Base-by-base conservation (phyloP, 108 stramenopile genomes). In the Cyclotella kingstonii region DNA sequence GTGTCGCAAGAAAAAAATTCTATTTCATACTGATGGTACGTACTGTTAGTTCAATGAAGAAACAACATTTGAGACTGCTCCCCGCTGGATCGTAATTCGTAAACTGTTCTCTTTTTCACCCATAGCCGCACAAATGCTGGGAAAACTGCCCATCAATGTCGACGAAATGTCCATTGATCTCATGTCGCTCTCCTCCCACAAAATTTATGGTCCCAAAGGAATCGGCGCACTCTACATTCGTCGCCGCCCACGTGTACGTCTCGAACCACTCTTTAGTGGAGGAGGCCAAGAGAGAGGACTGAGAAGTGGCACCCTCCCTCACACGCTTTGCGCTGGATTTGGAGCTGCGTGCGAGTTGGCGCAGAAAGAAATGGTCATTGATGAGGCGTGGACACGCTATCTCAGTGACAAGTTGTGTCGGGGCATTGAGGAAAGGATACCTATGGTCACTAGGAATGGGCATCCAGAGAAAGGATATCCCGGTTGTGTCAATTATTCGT, bases 141-240 rank as follows among this genome's bases (percentile, higher is more conserved):
- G 95, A 46, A 98, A 99, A 80, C 68, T 99, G 80, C 96, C 95
- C 33, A 86, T 99, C 60, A 86, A 98, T 64, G 97, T 98, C 8
- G 66, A 98, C 63, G 94, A 88, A 8, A 70, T 95, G 74, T 85
- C 94, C 58, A 85, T 97, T 60, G 99, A 99, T 71, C 78, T 98
- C 45, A 93, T 97, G 86, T 90, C 88, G 43, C 87, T 99, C 66
- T 94, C 92, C 17, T 90, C 93, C 29, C 98, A 99, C 78, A 99
- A 99, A 78, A 63, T 99, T 4, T 99, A 98, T 77, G 99, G 99
- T 21, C 97, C 99, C 35, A 99, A 98, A 80, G 99, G 99, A 5
- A 78, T 99, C 25, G 99, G 99, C 15, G 99, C 95, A 6, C 63
- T 99, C 12, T 98, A 97, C 79, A 86, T 98, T 25, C 79, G 98